Evolutionary conservation across 2,329 filamentous ascomycete genomes (phyloP), one percentile per base, ranked within the genome.

Genomic region (Colletotrichum lupini): DNA sequence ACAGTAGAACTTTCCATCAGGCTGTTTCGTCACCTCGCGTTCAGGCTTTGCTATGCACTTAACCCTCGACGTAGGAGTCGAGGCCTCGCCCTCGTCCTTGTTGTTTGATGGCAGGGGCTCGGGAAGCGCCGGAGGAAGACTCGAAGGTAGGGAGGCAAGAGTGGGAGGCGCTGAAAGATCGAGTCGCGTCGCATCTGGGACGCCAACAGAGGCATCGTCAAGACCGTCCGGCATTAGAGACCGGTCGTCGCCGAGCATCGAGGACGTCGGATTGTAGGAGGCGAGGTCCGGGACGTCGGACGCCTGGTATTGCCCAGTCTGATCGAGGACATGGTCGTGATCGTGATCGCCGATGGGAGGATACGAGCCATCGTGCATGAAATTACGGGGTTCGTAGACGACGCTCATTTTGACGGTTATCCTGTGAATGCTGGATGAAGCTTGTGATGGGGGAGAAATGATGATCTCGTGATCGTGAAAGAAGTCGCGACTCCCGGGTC

Each of bases 1-100:
- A 82, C 96, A 98, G 68, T 92, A 88, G 78, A 92, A 97, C 79
- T 94, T 92, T n/a, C 93, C 93, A 28, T 94, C 88, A 1, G 85
- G 80, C 76, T 95, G 95, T 82, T 91, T 91, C 4, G 83, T 83
- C 0, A 87, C 86, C 52, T 87, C 83, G 37, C 91, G 88, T 35
- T 89, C 86, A 0, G 90, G 91, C 77, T 92, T 92, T 4, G 86
- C 83, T 16, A 92, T 88, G 4, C 87, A 82, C 79, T 90, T 90
- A 75, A 83, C 82, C 28, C 88, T 86, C 8, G 81, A 77, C 1
- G 77, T 75, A 11, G 76, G 62, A 14, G 68, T 75, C 63, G 63
- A 61, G 42, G 67, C 59, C 72, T 73, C 62, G 52, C 69, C 62
- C 35, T 73, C 60, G 55, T 75, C 70, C 64, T 72, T 75, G 67